These are phyloP conservation scores for Didymella segeticola DNA, from an alignment of 2,329 filamentous ascomycete species.

Conservation along the genomic window DNA sequence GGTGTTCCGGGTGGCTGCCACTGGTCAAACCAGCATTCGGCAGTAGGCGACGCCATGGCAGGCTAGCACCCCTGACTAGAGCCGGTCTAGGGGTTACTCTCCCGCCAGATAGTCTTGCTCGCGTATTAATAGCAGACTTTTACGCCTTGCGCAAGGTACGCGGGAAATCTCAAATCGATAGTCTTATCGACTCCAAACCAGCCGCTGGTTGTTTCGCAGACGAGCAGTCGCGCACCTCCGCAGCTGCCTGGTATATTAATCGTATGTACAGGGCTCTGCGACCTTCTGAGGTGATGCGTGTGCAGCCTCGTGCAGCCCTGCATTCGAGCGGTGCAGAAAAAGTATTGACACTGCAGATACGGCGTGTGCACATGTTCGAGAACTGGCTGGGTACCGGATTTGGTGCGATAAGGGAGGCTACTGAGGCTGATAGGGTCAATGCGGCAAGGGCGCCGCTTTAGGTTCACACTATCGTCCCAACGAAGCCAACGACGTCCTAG, in stretches of 20 bases:
- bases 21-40: conserved; percentile 14
- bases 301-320: conserved; percentile 12
- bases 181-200: conserved; percentile 11
- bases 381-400: not conserved
- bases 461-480: conserved; percentile 11
- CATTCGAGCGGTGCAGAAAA: conserved; percentile 1
- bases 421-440: conserved; percentile 2
- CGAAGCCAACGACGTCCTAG: conserved; percentile 9
- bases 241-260: not conserved
- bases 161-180: conserved; percentile 21
- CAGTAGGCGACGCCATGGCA: conserved; percentile 9
- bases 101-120: conserved; percentile 3
- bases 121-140: conserved; percentile 20
- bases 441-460: conserved; percentile 17
- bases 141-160: conserved; percentile 10
- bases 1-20: conserved; percentile 16
- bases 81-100: conserved; percentile 18
- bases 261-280: not conserved
- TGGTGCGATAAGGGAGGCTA: conserved; percentile 8
- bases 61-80: conserved; percentile 20
- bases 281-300: not conserved
- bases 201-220: conserved; percentile 3
- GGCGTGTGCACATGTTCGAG: conserved; percentile 1
- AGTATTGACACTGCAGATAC: conserved; percentile 13
- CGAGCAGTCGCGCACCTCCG: conserved; percentile 3